Evolutionary conservation across 2,329 filamentous ascomycete species (phyloP).

Genomic region (Sporothrix curviconia): DNA sequence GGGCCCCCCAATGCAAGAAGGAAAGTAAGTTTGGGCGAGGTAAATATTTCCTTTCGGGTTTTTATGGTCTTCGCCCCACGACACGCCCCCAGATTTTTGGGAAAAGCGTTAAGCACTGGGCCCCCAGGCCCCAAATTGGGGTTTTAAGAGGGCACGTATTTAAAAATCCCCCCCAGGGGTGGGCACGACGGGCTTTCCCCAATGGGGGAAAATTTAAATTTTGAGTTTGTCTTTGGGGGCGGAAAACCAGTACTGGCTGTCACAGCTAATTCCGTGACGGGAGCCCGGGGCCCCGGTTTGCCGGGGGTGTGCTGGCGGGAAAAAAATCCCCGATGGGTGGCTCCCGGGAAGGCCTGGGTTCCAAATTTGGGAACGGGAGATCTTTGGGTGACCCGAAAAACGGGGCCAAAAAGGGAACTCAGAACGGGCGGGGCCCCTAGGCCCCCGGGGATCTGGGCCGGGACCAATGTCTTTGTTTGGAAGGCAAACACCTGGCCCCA

Average conservation of each 20-base stretch:
- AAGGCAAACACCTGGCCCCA: conserved; percentile 40
- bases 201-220: conserved; percentile 43
- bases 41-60: too few species aligned
- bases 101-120: too few species aligned
- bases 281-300: conserved; percentile 43
- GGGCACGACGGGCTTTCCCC: conserved; percentile 39
- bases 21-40: too few species aligned
- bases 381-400: conserved; percentile 42
- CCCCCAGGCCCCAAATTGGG: too few species aligned
- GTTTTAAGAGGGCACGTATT: too few species aligned
- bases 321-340: conserved; percentile 42
- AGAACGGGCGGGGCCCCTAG: conserved; percentile 40
- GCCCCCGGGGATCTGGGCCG: conserved; percentile 38
- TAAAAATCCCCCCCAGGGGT: too few species aligned
- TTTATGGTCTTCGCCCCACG: too few species aligned
- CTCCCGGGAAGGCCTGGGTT: too few species aligned
- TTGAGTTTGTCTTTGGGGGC: conserved; percentile 38
- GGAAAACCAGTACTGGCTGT: conserved; percentile 42
- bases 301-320: conserved; percentile 45
- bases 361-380: too few species aligned
- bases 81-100: too few species aligned
- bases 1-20: too few species aligned
- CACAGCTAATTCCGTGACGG: conserved; percentile 40
- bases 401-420: conserved; percentile 34
- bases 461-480: conserved; percentile 38